Conservation (phyloP, 345 rosid genomes). For the Noccaea caerulescens region DNA sequence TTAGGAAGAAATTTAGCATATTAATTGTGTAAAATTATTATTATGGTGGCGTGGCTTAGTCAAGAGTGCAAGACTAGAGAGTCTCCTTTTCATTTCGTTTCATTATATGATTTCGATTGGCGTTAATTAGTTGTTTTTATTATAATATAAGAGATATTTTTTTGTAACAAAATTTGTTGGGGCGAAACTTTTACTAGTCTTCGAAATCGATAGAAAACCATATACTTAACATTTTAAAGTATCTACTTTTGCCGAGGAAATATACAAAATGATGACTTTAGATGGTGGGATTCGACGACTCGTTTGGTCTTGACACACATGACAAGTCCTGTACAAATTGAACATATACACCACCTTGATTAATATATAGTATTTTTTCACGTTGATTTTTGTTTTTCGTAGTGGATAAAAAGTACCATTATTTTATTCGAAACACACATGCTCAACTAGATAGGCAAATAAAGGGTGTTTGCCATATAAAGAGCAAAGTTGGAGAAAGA, state of each 20-base stretch:
- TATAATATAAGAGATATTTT: background rate
- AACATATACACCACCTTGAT: background rate
- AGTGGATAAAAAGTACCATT: background rate
- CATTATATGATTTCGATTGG: background rate
- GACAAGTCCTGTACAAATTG: background rate
- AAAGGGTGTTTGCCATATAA: constrained; percentile 13
- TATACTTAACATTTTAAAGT: no score
- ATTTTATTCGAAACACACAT: background rate
- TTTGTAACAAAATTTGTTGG: background rate
- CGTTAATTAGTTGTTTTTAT: background rate
- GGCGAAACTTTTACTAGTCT: no score
- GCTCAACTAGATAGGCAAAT: background rate
- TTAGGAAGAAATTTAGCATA: background rate
- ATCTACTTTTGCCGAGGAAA: no score
- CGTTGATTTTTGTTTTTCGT: background rate
- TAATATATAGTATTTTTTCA: background rate
- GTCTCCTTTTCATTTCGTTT: background rate
- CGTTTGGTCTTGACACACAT: background rate
- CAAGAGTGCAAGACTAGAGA: constrained; percentile 6
- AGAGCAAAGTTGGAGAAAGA: constrained; percentile 7
- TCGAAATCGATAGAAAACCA: no score
- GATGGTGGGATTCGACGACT: background rate
- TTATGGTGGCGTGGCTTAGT: constrained; percentile 4
- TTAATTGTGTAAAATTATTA: constrained; percentile 10
- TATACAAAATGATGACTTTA: no score